Conservation (phyloP, 2,329 filamentous ascomycete genomes). For the Aspergillus phoenicis region DNA sequence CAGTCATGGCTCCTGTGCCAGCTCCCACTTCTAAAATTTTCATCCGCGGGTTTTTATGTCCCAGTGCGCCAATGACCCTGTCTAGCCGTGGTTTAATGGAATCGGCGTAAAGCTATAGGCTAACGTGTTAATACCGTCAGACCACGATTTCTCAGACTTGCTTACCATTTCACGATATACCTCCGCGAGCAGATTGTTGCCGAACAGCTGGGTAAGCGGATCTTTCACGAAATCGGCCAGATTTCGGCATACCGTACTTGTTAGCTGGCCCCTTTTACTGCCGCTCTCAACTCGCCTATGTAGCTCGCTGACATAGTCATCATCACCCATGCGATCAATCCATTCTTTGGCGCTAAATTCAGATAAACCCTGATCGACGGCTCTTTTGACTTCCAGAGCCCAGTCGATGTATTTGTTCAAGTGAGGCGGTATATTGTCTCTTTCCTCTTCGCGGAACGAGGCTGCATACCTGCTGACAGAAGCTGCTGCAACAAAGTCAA, state of each 20-base stretch:
- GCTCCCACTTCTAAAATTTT: conserved; percentile 10
- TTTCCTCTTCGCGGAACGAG: neutral
- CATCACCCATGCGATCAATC: neutral
- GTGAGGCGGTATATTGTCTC: neutral
- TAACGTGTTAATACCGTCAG: too few relatives aligned
- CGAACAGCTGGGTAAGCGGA: neutral
- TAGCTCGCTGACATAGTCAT: neutral
- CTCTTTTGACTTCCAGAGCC: neutral
- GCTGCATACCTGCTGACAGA: neutral
- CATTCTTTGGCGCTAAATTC: neutral
- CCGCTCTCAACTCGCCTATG: neutral
- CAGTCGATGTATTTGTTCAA: neutral
- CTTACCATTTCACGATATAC: conserved; percentile 11
- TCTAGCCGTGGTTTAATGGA: neutral
- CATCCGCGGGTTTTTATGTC: conserved; percentile 12
- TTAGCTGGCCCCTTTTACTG: neutral
- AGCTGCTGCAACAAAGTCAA: conserved; percentile 6
- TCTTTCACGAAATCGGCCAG: neutral
- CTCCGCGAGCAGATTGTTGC: conserved; percentile 1
- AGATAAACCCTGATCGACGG: neutral
- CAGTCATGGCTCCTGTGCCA: conserved; percentile 4
- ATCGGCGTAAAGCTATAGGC: neutral
- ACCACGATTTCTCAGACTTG: neutral
- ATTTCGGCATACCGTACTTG: neutral
- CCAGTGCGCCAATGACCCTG: neutral